Evolutionary conservation across 1,284 basidiomycete species (phyloP).

Genomic region (Apiotrichum sp.): DNA sequence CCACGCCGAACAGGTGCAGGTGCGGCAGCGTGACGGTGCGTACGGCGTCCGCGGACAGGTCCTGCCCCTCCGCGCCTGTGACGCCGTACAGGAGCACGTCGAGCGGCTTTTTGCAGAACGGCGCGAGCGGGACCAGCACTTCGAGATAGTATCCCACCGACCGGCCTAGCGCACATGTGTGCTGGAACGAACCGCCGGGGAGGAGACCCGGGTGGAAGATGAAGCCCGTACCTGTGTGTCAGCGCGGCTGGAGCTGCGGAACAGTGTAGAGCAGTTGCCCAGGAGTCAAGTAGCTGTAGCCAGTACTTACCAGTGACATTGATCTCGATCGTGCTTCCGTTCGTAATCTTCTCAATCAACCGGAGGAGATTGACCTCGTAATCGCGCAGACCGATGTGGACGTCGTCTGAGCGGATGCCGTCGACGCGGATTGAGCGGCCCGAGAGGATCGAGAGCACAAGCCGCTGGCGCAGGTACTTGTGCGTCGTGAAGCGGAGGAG

Average conservation of each 20-base stretch:
- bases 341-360: constrained; percentile 85
- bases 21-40: constrained; percentile 90
- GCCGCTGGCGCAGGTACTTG: constrained; percentile 72
- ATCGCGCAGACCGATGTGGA: constrained; percentile 90
- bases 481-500: constrained; percentile 63
- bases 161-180: constrained; percentile 81
- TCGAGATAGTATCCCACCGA: constrained; percentile 94
- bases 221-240: constrained; percentile 68
- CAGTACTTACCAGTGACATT: constrained; percentile 73
- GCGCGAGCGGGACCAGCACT: constrained; percentile 79
- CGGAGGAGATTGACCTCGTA: constrained; percentile 89
- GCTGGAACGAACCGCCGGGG: constrained; percentile 70
- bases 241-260: not conserved
- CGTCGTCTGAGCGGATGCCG: constrained; percentile 82
- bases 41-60: constrained; percentile 83
- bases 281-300: no score
- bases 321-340: constrained; percentile 93
- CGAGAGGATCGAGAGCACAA: constrained; percentile 81
- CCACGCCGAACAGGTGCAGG: constrained; percentile 80
- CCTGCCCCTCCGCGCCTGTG: constrained; percentile 74
- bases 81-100: constrained; percentile 77
- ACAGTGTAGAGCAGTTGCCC: not conserved
- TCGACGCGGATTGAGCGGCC: constrained; percentile 82
- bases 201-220: constrained; percentile 89
- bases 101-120: constrained; percentile 86